phyloP scores from a whole-genome alignment of 208 protist genomes.

The Naegleria fowleri region DNA sequence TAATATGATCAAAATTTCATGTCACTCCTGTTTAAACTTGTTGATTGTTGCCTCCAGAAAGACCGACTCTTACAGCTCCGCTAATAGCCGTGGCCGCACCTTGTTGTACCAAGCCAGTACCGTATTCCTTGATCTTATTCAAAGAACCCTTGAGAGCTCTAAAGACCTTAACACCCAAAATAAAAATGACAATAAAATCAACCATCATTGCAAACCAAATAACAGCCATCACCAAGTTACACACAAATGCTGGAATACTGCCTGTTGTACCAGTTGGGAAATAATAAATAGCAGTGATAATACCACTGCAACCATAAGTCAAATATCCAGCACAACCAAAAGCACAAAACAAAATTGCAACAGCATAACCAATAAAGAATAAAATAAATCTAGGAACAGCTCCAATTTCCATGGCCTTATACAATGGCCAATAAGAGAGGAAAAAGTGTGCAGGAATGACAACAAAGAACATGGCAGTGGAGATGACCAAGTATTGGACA shows the following conservation, averaged over 20 bases:
- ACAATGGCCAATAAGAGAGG: slow-evolving; percentile 22
- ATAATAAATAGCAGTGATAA: not conserved
- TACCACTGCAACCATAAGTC: not conserved
- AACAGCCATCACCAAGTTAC: not conserved
- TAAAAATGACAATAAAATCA: not conserved
- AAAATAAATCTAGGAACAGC: not conserved
- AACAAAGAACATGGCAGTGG: not conserved
- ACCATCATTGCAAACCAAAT: slow-evolving; percentile 2
- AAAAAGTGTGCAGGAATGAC: not conserved
- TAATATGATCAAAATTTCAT: too few relatives aligned
- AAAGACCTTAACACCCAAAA: not conserved
- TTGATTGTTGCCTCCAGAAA: not conserved
- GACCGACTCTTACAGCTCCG: not conserved
- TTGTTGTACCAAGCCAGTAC: not conserved
- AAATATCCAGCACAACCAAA: not conserved
- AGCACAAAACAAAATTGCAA: slow-evolving; percentile 3
- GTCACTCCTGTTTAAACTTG: not conserved
- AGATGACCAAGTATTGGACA: not conserved
- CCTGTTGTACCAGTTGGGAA: not conserved
- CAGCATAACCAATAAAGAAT: not conserved
- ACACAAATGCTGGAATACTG: not conserved
- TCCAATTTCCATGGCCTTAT: not conserved
- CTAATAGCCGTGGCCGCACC: not conserved
- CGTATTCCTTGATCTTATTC: not conserved
- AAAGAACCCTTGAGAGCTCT: not conserved